These are phyloP conservation scores for Penicillium diatomitis DNA, from an alignment of 495 filamentous ascomycete genomes.

Conservation along the genomic window DNA sequence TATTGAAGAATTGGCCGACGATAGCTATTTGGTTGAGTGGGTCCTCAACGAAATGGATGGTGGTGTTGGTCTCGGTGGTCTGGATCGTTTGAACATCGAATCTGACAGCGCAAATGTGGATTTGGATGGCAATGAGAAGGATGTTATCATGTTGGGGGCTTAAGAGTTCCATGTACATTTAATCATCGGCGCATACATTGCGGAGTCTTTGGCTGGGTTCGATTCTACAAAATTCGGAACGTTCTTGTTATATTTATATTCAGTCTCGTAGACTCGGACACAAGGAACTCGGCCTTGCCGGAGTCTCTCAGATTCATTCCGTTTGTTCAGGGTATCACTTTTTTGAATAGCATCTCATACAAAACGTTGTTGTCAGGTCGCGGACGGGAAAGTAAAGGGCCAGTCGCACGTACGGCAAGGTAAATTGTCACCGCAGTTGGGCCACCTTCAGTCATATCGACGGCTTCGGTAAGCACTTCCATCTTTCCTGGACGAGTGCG, in stretches of 20 bases:
- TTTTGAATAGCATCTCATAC: background rate
- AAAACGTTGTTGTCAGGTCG: background rate
- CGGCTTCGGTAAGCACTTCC: slow-evolving; percentile 26
- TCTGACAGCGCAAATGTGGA: slow-evolving; percentile 13
- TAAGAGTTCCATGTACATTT: slow-evolving; percentile 20
- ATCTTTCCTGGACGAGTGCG: slow-evolving; percentile 24
- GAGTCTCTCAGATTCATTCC: background rate
- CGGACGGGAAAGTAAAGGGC: no score
- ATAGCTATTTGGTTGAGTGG: slow-evolving; percentile 90
- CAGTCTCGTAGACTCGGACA: background rate
- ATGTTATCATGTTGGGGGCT: slow-evolving; percentile 36
- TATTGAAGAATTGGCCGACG: slow-evolving; percentile 82
- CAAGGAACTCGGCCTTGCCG: no score
- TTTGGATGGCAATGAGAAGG: slow-evolving; percentile 31
- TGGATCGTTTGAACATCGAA: slow-evolving; percentile 15
- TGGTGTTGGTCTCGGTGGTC: slow-evolving; percentile 33
- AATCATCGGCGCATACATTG: slow-evolving; percentile 21
- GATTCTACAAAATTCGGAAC: slow-evolving; percentile 1
- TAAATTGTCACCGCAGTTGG: slow-evolving; percentile 1
- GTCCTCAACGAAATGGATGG: slow-evolving; percentile 89
- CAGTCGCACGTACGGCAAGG: background rate
- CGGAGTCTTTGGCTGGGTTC: slow-evolving; percentile 15
- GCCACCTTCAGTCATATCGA: slow-evolving; percentile 20
- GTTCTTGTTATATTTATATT: background rate
- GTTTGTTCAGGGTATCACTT: slow-evolving; percentile 16